Base-by-base conservation (phyloP, 140 eudicot genomes). In the Anethum foeniculum region DNA sequence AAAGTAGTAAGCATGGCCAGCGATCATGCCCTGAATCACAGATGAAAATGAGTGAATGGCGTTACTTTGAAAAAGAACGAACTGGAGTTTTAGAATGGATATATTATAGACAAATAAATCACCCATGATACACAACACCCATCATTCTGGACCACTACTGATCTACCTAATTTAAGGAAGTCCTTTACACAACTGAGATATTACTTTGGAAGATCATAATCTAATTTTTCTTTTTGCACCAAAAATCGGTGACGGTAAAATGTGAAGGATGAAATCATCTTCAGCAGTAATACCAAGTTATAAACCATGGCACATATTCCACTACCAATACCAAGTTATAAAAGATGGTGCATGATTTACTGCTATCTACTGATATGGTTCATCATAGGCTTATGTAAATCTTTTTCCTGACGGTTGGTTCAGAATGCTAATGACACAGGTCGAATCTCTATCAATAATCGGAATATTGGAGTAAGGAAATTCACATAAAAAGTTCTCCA, bases 1-100 rank as follows among this genome's bases (percentile, higher is more conserved):
- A 38, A 92, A 95, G 80, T 92, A 95, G 87, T 95, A 95, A 48
- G 99, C 98, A 71, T 95, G 99, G 3, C 99, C 99, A 21, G 97
- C 99, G 15, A 95, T 89, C 99, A 95, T 93, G 36, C 99, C 99
- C 99, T 93, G 86, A 69, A 77, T 19, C 46, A 64, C 79, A 80
- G 75, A 69, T 48, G 7, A 23, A 75, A 1, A n/a, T 28, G 23
- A 19, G 13, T 75, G 15, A 75, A 48, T 6, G 25, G 9, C 0
- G 1, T 21, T 21, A 19, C 13, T 1, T 67, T 14, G 15, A 32
- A 67, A 28, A 18, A 67, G 0, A 28, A 32, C 14, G 11, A 67
- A 6, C 11, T 28, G 32, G 43, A 67, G 11, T 32, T 30, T 67
- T 14, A 5, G 3, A 30, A 13, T 30, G 32, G 32, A 62, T 23